These are phyloP conservation scores for Caryopteris hybrid DNA, from an alignment of 305 asterid genomes.

Conservation along the genomic window DNA sequence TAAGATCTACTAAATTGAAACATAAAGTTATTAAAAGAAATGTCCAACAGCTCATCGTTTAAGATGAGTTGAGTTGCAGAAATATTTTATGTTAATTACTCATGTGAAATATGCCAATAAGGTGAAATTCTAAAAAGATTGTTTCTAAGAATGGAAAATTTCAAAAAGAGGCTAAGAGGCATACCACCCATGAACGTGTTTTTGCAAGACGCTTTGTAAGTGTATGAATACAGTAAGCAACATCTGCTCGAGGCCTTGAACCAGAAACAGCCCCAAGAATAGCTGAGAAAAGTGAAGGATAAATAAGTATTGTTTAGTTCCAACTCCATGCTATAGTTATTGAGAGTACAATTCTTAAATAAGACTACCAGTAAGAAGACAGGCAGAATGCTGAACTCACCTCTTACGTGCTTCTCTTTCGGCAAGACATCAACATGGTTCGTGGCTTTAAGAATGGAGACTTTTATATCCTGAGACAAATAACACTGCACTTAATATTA, in stretches of 20 bases:
- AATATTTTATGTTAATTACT: not conserved
- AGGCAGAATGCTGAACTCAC: constrained; percentile 39
- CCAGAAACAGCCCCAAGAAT: constrained; percentile 63
- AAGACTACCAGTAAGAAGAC: not conserved
- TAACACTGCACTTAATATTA: not conserved
- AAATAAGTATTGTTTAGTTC: not conserved
- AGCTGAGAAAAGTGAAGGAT: constrained; percentile 30
- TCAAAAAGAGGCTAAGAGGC: constrained; percentile 23
- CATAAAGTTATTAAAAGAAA: not conserved
- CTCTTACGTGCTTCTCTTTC: constrained; percentile 73
- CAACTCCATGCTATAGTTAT: not conserved
- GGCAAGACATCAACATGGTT: constrained; percentile 69
- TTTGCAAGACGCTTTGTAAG: constrained; percentile 68
- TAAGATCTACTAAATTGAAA: too few relatives aligned
- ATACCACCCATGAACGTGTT: constrained; percentile 75
- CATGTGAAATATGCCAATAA: not conserved
- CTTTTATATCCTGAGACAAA: constrained; percentile 53
- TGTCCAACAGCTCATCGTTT: not conserved
- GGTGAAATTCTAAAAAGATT: not conserved
- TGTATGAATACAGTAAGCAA: constrained; percentile 61
- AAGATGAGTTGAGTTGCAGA: not conserved
- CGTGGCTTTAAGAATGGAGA: constrained; percentile 79
- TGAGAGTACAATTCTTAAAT: constrained; percentile 1
- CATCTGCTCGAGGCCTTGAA: constrained; percentile 79
- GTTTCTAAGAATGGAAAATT: not conserved